Evolutionary conservation across 2,329 filamentous ascomycete genomes (phyloP), one percentile per base, ranked within the genome.

Genomic region (Pyrenophora tritici-repentis): DNA sequence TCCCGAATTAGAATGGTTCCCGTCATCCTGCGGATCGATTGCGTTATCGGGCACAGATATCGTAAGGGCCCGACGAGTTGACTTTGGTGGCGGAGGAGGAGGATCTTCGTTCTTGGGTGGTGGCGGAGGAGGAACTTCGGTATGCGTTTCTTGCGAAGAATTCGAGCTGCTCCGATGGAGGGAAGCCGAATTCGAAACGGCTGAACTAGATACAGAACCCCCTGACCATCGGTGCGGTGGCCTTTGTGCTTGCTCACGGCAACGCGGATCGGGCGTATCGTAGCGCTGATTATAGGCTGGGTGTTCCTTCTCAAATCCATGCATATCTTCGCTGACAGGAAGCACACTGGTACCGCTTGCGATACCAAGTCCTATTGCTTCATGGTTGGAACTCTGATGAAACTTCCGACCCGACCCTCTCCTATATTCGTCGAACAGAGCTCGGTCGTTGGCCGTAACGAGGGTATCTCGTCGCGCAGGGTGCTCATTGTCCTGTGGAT

Each of bases 151-250:
- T 42, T 59, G 55, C 7, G 68, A 69, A 2, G 65, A 65, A 32
- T 43, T 60, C 0, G 68, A 70, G 42, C 60, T 60, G 42, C 66
- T 51, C 22, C 61, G 63, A 42, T 65, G 61, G 12, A 70, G 46
- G 3, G 67, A 69, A 9, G 56, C 58, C 14, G 50, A 29, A 7
- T 70, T 61, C 6, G 68, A 72, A 26, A 59, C 62, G 10, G 52
- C 46, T 6, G 69, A 70, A 41, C 68, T 68, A 22, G 63, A 53
- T 2, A 40, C 53, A 22, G 65, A 59, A 1, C 46, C 53, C 32
- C 59, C 50, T 7, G 70, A 72, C 56, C 62, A 68, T 26, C 63
- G 57, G 32, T 59, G 52, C 8, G 50, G 38, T 6, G 33, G 40
- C 17, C 39, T 41, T 14, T 53, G 41, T 14, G 37, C 46, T 43